A percentile compares a stretch with the other conserved stretches of the same genome.
Evolutionary conservation across 345 rosid genomes (phyloP).

Genomic region (Brassica rapa): DNA sequence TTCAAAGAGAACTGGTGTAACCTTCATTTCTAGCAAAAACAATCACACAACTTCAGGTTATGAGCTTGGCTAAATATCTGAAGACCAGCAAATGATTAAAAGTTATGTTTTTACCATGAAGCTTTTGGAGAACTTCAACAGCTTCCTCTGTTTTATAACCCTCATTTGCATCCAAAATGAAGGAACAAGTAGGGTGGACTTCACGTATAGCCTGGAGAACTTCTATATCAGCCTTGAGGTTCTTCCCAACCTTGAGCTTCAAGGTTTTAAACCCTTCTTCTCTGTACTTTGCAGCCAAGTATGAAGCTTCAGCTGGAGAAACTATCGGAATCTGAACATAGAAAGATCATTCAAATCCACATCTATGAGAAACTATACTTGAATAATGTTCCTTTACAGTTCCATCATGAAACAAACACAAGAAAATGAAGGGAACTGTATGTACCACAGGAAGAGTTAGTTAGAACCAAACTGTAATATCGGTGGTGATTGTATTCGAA

Average conservation of each 20-base stretch:
- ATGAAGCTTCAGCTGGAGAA: constrained; percentile 71
- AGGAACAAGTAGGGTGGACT: constrained; percentile 71
- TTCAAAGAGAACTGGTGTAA: constrained; percentile 87
- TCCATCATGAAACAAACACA: neutral
- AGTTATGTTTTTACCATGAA: constrained; percentile 58
- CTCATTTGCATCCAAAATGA: constrained; percentile 95
- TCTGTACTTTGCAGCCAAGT: constrained; percentile 68
- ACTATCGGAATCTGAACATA: constrained; percentile 87
- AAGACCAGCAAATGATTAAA: neutral
- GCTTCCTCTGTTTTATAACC: constrained; percentile 82
- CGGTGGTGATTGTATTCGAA: constrained; percentile 67
- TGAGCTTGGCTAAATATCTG: neutral
- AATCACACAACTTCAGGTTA: constrained; percentile 12
- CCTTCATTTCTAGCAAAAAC: constrained; percentile 68
- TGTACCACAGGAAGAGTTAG: constrained; percentile 32
- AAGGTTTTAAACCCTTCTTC: constrained; percentile 75
- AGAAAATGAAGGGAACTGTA: neutral
- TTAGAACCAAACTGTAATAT: constrained; percentile 76
- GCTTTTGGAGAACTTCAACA: constrained; percentile 71
- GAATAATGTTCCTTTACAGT: neutral
- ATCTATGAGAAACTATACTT: neutral
- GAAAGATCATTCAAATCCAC: constrained; percentile 14
- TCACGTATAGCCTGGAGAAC: constrained; percentile 84
- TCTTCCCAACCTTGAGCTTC: constrained; percentile 94
- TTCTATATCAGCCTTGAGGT: constrained; percentile 68